Conservation (phyloP, 108 stramenopile genomes). For the Parietichytrium sp. region DNA sequence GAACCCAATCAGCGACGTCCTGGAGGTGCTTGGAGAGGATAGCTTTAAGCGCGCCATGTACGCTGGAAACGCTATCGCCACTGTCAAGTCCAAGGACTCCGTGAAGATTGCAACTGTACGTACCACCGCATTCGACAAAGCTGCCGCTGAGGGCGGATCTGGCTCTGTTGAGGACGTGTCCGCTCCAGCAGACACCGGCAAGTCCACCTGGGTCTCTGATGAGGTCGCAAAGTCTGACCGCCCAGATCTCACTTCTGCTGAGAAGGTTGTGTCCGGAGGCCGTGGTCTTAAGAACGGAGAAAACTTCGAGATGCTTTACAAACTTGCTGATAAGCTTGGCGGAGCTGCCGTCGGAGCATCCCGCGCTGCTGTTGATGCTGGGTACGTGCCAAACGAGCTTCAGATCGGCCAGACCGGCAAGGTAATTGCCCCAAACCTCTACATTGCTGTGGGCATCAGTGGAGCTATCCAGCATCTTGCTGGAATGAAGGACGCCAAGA, state of each 20-base stretch:
- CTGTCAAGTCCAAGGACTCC: slow-evolving; percentile 74
- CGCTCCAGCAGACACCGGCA: slow-evolving; percentile 52
- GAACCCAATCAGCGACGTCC: slow-evolving; percentile 86
- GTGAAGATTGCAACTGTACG: slow-evolving; percentile 84
- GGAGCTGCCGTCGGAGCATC: slow-evolving; percentile 64
- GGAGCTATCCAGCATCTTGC: slow-evolving; percentile 99
- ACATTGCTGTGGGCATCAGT: slow-evolving; percentile 93
- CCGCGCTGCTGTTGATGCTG: slow-evolving; percentile 96
- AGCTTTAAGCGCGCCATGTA: slow-evolving; percentile 94
- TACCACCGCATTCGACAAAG: slow-evolving; percentile 94
- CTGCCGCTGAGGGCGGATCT: slow-evolving; percentile 63
- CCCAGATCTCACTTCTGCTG: slow-evolving; percentile 85
- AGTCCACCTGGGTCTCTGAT: slow-evolving; percentile 52
- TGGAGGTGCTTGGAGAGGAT: slow-evolving; percentile 76
- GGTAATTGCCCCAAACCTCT: slow-evolving; percentile 91
- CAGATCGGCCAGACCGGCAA: slow-evolving; percentile 99
- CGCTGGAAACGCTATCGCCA: slow-evolving; percentile 97
- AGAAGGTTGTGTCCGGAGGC: slow-evolving; percentile 90
- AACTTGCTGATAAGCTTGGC: slow-evolving; percentile 90
- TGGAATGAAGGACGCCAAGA: slow-evolving; percentile 99
- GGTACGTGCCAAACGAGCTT: slow-evolving; percentile 93
- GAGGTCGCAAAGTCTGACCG: slow-evolving; percentile 78
- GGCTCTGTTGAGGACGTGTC: slow-evolving; percentile 68
- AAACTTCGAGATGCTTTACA: slow-evolving; percentile 89
- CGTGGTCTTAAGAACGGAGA: slow-evolving; percentile 92